phyloP scores from a whole-genome alignment of 768 basidiomycete genomes.

The Amanita pallidorosea region DNA sequence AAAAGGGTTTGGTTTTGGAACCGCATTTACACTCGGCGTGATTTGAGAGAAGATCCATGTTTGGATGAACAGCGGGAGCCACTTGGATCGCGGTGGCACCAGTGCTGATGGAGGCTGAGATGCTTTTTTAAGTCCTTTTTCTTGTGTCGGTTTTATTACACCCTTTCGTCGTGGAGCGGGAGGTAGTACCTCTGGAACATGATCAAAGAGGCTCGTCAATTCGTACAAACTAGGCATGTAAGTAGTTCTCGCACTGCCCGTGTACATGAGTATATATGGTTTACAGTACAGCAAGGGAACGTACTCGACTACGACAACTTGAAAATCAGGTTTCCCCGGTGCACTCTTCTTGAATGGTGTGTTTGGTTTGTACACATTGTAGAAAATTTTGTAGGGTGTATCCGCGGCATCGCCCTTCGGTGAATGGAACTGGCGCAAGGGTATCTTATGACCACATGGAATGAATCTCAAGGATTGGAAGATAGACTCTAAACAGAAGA shows the following conservation, averaged over 20 bases:
- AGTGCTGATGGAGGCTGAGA: not conserved
- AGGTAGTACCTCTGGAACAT: conserved; percentile 57
- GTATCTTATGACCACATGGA: conserved; percentile 47
- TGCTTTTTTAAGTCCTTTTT: not conserved
- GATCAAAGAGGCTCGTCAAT: conserved; percentile 59
- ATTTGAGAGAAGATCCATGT: conserved; percentile 10
- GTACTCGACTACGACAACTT: conserved; percentile 79
- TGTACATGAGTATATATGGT: not conserved
- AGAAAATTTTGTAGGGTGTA: conserved; percentile 77
- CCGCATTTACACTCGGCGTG: conserved; percentile 7
- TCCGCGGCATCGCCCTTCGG: conserved; percentile 9
- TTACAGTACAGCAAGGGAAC: conserved; percentile 13
- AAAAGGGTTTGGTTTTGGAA: conserved; percentile 58
- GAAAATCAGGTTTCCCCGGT: conserved; percentile 77
- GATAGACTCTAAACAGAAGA: conserved; percentile 39
- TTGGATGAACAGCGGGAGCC: not conserved
- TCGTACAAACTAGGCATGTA: conserved; percentile 77
- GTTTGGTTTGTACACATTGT: conserved; percentile 84
- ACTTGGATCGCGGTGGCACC: not conserved
- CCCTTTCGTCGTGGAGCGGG: conserved; percentile 30
- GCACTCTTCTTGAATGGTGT: conserved; percentile 73
- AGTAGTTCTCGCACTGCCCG: conserved; percentile 64
- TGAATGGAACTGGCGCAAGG: conserved; percentile 22
- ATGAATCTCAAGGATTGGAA: conserved; percentile 64
- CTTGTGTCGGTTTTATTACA: not conserved